A percentile compares a stretch with the other conserved stretches of the same genome.
Conservation (phyloP, 148 eudicot species). For the Rhododendron mucronatum region DNA sequence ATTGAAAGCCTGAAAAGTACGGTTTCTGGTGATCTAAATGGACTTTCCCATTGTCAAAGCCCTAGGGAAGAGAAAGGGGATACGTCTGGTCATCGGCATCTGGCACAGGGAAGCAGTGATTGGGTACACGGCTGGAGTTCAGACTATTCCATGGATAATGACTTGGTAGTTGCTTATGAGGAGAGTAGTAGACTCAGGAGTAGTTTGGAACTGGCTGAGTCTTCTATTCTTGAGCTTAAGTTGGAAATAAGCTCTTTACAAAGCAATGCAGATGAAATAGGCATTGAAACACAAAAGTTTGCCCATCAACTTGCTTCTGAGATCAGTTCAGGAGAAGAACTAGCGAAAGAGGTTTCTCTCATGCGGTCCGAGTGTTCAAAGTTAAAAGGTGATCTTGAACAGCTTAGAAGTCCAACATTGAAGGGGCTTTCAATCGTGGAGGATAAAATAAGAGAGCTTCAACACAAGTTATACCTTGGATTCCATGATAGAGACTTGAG, state of each 20-base stretch:
- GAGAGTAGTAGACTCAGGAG: conserved; percentile 62
- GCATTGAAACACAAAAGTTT: conserved; percentile 58
- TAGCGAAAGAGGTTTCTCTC: conserved; percentile 61
- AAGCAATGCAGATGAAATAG: conserved; percentile 59
- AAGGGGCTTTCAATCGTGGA: conserved; percentile 52
- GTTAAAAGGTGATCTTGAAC: conserved; percentile 63
- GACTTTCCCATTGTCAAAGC: conserved; percentile 37
- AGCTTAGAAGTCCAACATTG: conserved; percentile 42
- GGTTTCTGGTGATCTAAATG: conserved; percentile 43
- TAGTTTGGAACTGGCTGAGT: conserved; percentile 68
- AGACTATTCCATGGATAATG: conserved; percentile 50
- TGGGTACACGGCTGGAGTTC: conserved; percentile 54
- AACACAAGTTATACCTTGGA: conserved; percentile 45
- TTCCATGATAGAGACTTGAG: conserved; percentile 49
- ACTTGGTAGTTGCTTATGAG: conserved; percentile 52
- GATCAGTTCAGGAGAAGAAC: conserved; percentile 51
- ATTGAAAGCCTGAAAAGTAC: conserved; percentile 69
- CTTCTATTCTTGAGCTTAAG: conserved; percentile 59
- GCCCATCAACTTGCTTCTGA: conserved; percentile 54
- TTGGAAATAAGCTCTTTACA: conserved; percentile 62
- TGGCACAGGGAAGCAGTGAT: conserved; percentile 37
- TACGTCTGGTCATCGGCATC: conserved; percentile 32
- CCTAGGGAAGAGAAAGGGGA: conserved; percentile 41
- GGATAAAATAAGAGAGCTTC: conserved; percentile 61
- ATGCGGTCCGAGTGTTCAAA: conserved; percentile 70